Percentiles rank a stretch among this genome's conserved stretches.
Conservation (phyloP, 257 asterid species). For the Jaltomata sinuosa region DNA sequence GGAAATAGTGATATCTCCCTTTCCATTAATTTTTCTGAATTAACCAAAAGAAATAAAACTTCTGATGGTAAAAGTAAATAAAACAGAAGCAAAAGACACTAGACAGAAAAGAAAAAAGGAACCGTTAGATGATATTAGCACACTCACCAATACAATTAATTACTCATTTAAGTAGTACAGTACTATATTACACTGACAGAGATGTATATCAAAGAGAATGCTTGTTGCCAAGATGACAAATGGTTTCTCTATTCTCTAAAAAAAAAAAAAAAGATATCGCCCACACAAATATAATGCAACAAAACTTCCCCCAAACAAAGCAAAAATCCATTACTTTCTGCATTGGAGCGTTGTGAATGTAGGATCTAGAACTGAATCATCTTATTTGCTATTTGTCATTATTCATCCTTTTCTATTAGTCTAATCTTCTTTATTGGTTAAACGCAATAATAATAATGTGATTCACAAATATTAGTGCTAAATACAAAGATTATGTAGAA, state of each 20-base stretch:
- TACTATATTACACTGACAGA: not conserved
- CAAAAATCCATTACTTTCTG: not conserved
- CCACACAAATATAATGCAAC: not conserved
- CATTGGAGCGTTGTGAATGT: not conserved
- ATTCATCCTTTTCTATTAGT: not conserved
- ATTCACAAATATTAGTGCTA: not conserved
- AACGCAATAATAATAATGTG: not conserved
- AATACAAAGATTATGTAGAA: not conserved
- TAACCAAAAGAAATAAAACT: not conserved
- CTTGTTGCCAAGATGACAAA: not conserved
- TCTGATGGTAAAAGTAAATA: not conserved
- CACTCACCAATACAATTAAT: not conserved
- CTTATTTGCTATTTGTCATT: not conserved
- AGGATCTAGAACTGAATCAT: not conserved
- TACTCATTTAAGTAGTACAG: too few species aligned
- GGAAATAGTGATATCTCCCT: too few species aligned
- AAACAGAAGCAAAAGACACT: not conserved
- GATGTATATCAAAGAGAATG: not conserved
- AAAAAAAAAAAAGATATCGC: not conserved
- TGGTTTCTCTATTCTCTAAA: not conserved
- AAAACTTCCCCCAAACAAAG: not conserved
- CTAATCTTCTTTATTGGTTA: not conserved
- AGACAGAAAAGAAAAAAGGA: not conserved
- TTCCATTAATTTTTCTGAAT: not conserved
- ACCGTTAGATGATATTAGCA: not conserved